Conservation (phyloP, 805 yeast genomes). For the Candida orba region DNA sequence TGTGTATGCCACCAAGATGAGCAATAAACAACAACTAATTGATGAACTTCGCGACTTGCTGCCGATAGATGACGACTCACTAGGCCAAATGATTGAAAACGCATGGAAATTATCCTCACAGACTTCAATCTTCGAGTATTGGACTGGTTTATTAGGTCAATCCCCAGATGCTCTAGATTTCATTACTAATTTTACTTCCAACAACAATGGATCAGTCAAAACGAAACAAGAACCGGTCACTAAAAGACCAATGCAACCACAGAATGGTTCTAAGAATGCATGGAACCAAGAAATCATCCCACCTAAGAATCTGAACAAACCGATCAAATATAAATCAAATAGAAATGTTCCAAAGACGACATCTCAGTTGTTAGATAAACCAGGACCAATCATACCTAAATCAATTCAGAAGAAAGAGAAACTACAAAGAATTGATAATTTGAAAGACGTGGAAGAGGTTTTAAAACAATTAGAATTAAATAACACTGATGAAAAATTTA, state of each 20-base stretch:
- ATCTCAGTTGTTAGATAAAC: constrained; percentile 36
- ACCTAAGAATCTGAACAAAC: constrained; percentile 1
- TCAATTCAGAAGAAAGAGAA: constrained; percentile 29
- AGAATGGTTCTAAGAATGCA: too few species aligned
- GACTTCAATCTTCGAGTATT: constrained; percentile 43
- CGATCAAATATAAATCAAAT: constrained; percentile 8
- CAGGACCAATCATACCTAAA: constrained; percentile 17
- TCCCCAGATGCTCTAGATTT: constrained; percentile 45
- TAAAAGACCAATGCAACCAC: neutral
- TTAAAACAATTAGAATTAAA: constrained; percentile 44
- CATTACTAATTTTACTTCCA: constrained; percentile 35
- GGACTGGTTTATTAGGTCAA: constrained; percentile 50
- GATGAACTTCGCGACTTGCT: constrained; percentile 28
- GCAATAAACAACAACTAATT: constrained; percentile 5
- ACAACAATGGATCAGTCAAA: neutral
- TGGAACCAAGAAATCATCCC: too few species aligned
- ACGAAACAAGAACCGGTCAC: neutral
- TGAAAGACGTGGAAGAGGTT: constrained; percentile 61
- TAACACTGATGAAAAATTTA: constrained; percentile 16
- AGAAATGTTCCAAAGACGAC: constrained; percentile 28
- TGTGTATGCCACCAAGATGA: constrained; percentile 1
- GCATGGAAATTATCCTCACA: constrained; percentile 40
- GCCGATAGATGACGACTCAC: constrained; percentile 53
- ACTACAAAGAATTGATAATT: constrained; percentile 42
- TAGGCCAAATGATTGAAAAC: constrained; percentile 48